These are phyloP conservation scores for Hypoxylon sp. DNA, from an alignment of 2,329 filamentous ascomycete genomes.

Conservation along the genomic window DNA sequence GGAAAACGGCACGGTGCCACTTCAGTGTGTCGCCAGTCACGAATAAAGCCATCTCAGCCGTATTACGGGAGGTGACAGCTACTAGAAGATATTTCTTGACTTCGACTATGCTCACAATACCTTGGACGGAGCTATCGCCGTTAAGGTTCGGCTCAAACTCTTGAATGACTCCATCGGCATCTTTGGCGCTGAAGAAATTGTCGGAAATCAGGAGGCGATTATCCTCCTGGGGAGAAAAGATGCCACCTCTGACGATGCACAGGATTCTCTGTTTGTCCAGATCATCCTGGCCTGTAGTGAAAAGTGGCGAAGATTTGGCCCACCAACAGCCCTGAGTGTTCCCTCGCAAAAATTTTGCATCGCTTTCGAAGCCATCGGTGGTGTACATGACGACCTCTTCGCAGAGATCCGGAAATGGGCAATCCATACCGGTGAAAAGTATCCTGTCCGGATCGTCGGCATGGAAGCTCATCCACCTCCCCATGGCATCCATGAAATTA, in stretches of 20 bases:
- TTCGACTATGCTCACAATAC: conserved; percentile 83
- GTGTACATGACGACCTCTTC: conserved; percentile 80
- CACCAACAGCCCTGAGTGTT: conserved; percentile 86
- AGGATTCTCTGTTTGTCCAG: conserved; percentile 79
- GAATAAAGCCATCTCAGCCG: conserved; percentile 92
- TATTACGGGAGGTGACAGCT: conserved; percentile 82
- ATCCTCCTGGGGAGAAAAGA: conserved; percentile 79
- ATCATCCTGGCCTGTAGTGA: conserved; percentile 76
- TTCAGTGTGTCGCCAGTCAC: conserved; percentile 85
- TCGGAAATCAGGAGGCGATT: conserved; percentile 86
- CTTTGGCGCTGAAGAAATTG: conserved; percentile 78
- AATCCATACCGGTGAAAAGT: conserved; percentile 84
- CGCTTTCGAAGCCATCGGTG: conserved; percentile 83
- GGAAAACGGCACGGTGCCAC: conserved; percentile 95
- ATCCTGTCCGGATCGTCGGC: conserved; percentile 86
- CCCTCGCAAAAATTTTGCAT: conserved; percentile 74
- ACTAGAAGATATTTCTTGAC: conserved; percentile 91
- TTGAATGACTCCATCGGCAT: conserved; percentile 63
- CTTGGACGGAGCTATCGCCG: conserved; percentile 79
- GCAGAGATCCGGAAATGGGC: conserved; percentile 69
- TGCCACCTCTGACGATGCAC: conserved; percentile 82
- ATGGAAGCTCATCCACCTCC: conserved; percentile 79
- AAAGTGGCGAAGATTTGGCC: conserved; percentile 83
- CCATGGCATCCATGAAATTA: conserved; percentile 63
- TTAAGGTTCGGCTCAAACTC: conserved; percentile 85